Evolutionary conservation across 1,284 basidiomycete genomes (phyloP).

Genomic region (Bondarzewia mesenterica): DNA sequence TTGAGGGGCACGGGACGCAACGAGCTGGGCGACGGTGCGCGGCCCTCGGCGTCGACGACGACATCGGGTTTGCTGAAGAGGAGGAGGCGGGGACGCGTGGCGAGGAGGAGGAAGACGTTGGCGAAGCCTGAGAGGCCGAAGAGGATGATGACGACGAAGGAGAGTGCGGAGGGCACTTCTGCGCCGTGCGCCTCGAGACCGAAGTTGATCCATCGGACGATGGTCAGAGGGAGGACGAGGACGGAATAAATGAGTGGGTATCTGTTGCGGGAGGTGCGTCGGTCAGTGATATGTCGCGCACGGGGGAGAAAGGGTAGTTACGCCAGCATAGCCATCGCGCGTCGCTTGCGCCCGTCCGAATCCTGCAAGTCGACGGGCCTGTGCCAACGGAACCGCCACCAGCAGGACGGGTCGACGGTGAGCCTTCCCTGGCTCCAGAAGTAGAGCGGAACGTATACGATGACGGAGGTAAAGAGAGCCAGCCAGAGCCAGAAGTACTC

Average conservation of each 20-base stretch:
- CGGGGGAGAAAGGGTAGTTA: conserved; percentile 20
- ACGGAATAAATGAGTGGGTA: conserved; percentile 30
- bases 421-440: conserved; percentile 25
- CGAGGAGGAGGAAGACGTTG: conserved; percentile 38
- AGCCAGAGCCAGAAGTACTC: conserved; percentile 47
- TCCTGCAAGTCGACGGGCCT: background rate
- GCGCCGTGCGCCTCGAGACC: conserved; percentile 9
- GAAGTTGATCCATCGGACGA: conserved; percentile 37
- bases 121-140: conserved; percentile 41
- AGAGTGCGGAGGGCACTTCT: conserved; percentile 30
- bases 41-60: background rate
- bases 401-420: conserved; percentile 12
- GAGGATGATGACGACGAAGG: conserved; percentile 25
- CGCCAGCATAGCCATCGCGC: conserved; percentile 43
- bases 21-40: background rate
- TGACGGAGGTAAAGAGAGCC: conserved; percentile 28
- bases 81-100: conserved; percentile 30
- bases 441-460: conserved; percentile 31
- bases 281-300: background rate
- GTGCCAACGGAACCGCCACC: conserved; percentile 5
- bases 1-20: background rate
- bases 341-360: conserved; percentile 3
- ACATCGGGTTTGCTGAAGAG: conserved; percentile 7
- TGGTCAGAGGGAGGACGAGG: conserved; percentile 11
- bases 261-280: conserved; percentile 14